Evolutionary conservation across 129 eudicot species (phyloP).

Genomic region (Artemisia argyi): DNA sequence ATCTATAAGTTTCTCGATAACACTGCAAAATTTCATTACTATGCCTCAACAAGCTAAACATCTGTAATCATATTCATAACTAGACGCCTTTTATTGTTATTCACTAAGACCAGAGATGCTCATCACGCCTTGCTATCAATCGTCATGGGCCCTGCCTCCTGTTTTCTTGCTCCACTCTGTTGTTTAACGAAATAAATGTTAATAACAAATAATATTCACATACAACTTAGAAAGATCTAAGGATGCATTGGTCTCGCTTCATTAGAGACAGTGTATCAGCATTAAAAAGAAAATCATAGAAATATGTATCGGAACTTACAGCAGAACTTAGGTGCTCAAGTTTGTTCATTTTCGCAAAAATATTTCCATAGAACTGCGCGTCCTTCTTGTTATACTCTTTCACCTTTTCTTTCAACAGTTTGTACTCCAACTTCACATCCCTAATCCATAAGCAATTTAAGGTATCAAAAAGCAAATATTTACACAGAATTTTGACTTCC

Average conservation of each 20-base stretch:
- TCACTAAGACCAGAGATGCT: slow-evolving; percentile 9
- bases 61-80: not conserved
- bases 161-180: slow-evolving; percentile 34
- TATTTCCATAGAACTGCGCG: slow-evolving; percentile 35
- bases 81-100: slow-evolving; percentile 13
- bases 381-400: slow-evolving; percentile 46
- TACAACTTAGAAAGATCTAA: not conserved
- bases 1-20: slow-evolving; percentile 4
- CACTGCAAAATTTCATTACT: slow-evolving; percentile 15
- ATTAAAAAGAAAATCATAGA: not conserved
- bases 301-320: slow-evolving; percentile 29
- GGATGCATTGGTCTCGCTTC: not conserved
- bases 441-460: too few relatives aligned
- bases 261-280: not conserved
- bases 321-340: slow-evolving; percentile 42
- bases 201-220: slow-evolving; percentile 14
- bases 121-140: slow-evolving; percentile 37
- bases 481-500: too few relatives aligned
- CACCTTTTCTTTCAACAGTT: slow-evolving; percentile 46
- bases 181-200: not conserved
- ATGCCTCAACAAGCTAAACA: slow-evolving; percentile 25
- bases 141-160: slow-evolving; percentile 24
- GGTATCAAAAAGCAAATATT: too few relatives aligned
- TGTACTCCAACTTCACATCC: too few relatives aligned
- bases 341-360: slow-evolving; percentile 36